Evolutionary conservation across 2,329 filamentous ascomycete genomes (phyloP), one percentile per base, ranked within the genome.

Genomic region (Sclerotinia trifoliorum): DNA sequence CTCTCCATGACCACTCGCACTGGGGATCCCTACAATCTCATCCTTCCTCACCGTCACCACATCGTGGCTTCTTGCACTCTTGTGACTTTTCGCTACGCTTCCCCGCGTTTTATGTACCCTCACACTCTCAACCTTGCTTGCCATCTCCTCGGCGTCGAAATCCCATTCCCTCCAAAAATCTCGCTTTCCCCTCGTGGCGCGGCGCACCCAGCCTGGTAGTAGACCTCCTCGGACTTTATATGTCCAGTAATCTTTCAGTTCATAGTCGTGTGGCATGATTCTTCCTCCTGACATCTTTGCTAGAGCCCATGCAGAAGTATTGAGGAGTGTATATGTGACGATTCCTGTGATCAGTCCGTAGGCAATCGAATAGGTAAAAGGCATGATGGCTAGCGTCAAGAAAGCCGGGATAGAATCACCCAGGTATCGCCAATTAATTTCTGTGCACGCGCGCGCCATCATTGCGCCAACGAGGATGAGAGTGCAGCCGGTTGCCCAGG

Each of bases 401-500:
- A 96, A 96, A 3, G 93, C 92, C 0, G 93, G 93, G 32, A 96
- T 84, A 0, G 91, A 89, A 77, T 96, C 93, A 65, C 92, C 92
- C 70, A 92, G 83, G 79, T 96, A 96, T 58, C 83, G 83, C 93
- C 93, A 96, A 83, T 96, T 96, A 82, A 96, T 94, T 71, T 95
- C 90, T 21, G 86, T 86, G 17, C 91, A 90, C 1, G 91, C 85
- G 70, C 87, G 85, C 68, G 90, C 88, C 93, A 96, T 96, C 84
- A 96, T 90, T 26, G 89, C 88, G n/a, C 93, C 93, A 66, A 96
- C 92, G 51, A 96, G 87, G 73, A 96, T 85, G 35, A 96, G 84
- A n/a, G 93, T 93, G 77, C 90, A 93, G 60, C 93, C 93, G 0
- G 93, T 96, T 3, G 93, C 93, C 91, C 92, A 96, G 0, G 92